A percentile compares a stretch with the other conserved stretches of the same genome.
phyloP scores from a whole-genome alignment of 2,329 filamentous ascomycete species.

The Ceratocystis harringtonii region DNA sequence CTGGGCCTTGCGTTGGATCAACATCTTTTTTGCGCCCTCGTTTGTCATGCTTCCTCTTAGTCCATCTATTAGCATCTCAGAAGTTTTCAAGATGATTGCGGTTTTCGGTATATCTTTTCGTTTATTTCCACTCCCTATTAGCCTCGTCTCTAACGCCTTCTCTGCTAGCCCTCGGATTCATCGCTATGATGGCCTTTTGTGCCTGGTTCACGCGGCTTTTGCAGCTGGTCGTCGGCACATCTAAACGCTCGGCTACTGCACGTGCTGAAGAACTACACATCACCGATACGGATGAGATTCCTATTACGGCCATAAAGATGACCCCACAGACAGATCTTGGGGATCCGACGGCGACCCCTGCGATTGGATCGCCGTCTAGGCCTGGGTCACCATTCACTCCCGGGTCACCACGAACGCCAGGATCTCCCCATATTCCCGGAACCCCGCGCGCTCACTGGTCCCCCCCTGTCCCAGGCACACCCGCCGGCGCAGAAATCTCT shows the following conservation, averaged over 20 bases:
- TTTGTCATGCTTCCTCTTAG: constrained; percentile 45
- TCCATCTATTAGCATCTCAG: constrained; percentile 35
- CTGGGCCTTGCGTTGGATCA: constrained; percentile 44
- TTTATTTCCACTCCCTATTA: not conserved
- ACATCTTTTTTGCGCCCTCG: constrained; percentile 42
- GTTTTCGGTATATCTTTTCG: constrained; percentile 35
- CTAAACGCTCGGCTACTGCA: constrained; percentile 37
- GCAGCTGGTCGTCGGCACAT: constrained; percentile 35
- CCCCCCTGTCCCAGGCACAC: not conserved
- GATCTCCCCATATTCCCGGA: not conserved
- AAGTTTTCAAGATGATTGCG: constrained; percentile 44
- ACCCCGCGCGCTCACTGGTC: not conserved
- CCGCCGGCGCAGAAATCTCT: constrained; percentile 16
- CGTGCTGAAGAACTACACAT: constrained; percentile 33
- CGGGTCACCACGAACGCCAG: not conserved
- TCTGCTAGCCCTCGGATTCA: constrained; percentile 37
- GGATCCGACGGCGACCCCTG: not conserved
- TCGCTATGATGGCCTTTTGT: constrained; percentile 36
- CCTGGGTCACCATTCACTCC: not conserved
- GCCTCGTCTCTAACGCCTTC: not conserved
- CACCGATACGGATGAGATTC: constrained; percentile 32
- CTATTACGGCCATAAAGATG: constrained; percentile 25
- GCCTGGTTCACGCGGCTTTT: constrained; percentile 40
- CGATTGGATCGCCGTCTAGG: not conserved
- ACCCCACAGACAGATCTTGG: constrained; percentile 19